Evolutionary conservation across 176 grass and related monocot genomes (phyloP).

Genomic region (Rhynchospora breviuscula): DNA sequence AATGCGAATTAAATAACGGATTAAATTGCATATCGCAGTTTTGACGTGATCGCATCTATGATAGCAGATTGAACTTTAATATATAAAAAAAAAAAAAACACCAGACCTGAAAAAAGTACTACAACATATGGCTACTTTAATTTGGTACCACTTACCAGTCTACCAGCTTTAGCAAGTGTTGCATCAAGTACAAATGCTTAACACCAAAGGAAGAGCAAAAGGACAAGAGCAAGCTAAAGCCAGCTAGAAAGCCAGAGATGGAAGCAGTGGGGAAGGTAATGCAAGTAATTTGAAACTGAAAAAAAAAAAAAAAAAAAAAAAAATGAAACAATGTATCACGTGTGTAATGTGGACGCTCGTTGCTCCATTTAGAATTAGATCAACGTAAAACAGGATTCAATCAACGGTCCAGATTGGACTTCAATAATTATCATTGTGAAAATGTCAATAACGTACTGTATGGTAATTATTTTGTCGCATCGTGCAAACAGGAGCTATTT

Average conservation of each 20-base stretch:
- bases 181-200: neutral
- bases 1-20: neutral
- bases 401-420: no score
- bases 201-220: neutral
- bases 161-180: neutral
- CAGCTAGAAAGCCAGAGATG: neutral
- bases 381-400: no score
- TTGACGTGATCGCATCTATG: neutral
- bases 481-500: neutral
- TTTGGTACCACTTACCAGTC: no score
- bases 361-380: no score
- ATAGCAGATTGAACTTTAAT: neutral
- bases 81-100: neutral
- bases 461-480: no score
- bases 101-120: neutral
- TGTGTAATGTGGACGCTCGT: no score
- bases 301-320: no score
- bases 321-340: no score
- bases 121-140: neutral
- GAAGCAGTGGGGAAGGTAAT: neutral
- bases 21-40: neutral
- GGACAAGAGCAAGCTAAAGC: conserved; percentile 3
- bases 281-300: neutral
- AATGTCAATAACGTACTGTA: no score
- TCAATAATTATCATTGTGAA: no score